These are phyloP conservation scores for Arthrobotrys sphaeroides DNA, from an alignment of 2,329 filamentous ascomycete genomes.

Conservation along the genomic window DNA sequence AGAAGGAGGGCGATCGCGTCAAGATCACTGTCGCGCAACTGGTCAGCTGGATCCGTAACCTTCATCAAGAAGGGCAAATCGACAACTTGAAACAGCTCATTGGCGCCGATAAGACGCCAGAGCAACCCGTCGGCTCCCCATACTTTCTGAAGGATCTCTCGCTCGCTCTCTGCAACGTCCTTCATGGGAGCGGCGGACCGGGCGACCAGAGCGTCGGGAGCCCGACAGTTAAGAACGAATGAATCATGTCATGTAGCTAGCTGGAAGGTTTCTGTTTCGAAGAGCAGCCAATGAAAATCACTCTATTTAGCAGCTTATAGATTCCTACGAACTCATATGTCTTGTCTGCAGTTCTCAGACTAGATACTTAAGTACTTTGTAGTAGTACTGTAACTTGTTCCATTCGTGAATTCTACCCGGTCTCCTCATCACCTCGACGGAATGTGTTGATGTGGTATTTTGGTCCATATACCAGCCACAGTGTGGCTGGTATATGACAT, in stretches of 20 bases:
- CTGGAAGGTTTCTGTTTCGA: no score
- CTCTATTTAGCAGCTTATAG: no score
- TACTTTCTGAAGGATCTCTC: slow-evolving; percentile 21
- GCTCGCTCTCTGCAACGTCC: slow-evolving; percentile 7
- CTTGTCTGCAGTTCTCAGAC: no score
- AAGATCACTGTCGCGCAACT: neutral
- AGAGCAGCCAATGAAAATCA: no score
- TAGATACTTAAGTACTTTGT: no score
- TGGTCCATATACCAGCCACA: neutral
- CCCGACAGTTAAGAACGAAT: no score
- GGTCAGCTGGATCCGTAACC: neutral
- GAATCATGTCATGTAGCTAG: no score
- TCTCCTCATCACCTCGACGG: no score
- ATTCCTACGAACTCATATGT: no score
- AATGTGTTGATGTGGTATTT: slow-evolving; percentile 45
- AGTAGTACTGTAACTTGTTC: no score
- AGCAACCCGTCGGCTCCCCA: neutral
- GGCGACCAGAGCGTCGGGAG: neutral
- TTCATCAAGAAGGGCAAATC: neutral
- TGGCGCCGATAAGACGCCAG: neutral
- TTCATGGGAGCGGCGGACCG: neutral
- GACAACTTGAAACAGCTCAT: neutral
- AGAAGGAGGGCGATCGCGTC: neutral
- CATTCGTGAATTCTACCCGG: no score
- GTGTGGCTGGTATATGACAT: neutral